Conservation (phyloP, 2,329 filamentous ascomycete species). For the Phialophora macrospora region DNA sequence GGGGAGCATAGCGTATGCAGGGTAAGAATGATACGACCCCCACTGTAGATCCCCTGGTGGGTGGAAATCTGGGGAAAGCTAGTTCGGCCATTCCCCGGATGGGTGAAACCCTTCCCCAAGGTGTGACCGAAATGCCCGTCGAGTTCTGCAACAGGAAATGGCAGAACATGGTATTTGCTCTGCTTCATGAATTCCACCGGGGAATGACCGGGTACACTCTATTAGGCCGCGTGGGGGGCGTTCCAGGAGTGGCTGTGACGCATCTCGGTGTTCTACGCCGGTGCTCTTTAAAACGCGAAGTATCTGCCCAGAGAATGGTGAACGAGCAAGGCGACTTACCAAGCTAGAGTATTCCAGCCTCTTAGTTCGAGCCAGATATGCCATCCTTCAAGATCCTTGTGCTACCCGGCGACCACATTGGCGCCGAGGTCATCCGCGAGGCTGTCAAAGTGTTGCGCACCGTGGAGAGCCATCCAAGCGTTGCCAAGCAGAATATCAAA, state of each 20-base stretch:
- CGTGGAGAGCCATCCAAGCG: conserved; percentile 61
- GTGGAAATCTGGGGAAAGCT: conserved; percentile 18
- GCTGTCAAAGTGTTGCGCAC: conserved; percentile 69
- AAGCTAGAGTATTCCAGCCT: not conserved
- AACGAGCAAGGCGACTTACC: not conserved
- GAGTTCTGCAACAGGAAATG: not conserved
- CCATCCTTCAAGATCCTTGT: conserved; percentile 69
- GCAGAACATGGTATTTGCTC: not conserved
- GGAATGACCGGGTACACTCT: conserved; percentile 9
- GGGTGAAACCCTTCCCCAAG: conserved; percentile 7
- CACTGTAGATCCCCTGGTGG: conserved; percentile 16
- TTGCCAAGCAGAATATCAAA: conserved; percentile 58
- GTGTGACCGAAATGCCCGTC: not conserved
- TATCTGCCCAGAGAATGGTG: not conserved
- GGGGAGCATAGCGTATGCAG: conserved; percentile 9
- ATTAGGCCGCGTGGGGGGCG: conserved; percentile 12
- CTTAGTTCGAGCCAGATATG: conserved; percentile 2
- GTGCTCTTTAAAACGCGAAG: conserved; percentile 5
- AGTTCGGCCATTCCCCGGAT: conserved; percentile 17
- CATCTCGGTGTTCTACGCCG: conserved; percentile 13
- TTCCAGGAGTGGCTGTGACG: conserved; percentile 8
- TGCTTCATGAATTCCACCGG: not conserved
- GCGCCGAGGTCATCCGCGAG: conserved; percentile 68
- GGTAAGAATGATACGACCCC: conserved; percentile 7
- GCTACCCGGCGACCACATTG: conserved; percentile 77